These are phyloP conservation scores for Phialophora macrospora DNA, from an alignment of 2,329 filamentous ascomycete genomes.

Conservation along the genomic window DNA sequence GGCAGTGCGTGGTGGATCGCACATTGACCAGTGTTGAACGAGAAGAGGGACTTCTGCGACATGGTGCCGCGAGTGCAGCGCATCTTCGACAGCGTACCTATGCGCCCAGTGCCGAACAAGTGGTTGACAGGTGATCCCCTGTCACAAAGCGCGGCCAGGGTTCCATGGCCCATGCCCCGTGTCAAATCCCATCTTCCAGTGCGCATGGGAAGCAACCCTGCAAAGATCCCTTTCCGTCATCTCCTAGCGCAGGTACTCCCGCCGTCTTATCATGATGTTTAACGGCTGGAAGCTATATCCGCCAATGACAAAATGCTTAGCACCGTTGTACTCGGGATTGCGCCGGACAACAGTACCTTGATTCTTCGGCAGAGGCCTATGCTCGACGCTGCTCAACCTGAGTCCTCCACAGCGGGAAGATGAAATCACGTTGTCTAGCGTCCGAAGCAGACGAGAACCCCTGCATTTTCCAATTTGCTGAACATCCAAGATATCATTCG, in stretches of 20 bases:
- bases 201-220: conserved; percentile 1
- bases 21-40: neutral
- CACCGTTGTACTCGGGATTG: conserved; percentile 2
- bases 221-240: neutral
- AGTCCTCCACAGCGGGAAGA: neutral
- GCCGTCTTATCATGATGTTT: neutral
- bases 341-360: neutral
- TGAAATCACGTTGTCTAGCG: neutral
- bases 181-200: neutral
- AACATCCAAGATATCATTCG: neutral
- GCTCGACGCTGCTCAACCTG: neutral
- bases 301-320: neutral
- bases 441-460: neutral
- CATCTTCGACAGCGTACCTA: neutral
- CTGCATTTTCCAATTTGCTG: conserved; percentile 5
- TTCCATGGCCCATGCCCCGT: neutral
- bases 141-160: neutral
- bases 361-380: neutral
- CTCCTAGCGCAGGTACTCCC: conserved; percentile 4
- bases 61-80: neutral
- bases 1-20: neutral
- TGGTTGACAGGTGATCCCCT: neutral
- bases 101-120: neutral
- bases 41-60: neutral
- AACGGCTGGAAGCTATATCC: conserved; percentile 10